Conservation (phyloP, 305 asterid genomes). For the Fraxinus platypoda region DNA sequence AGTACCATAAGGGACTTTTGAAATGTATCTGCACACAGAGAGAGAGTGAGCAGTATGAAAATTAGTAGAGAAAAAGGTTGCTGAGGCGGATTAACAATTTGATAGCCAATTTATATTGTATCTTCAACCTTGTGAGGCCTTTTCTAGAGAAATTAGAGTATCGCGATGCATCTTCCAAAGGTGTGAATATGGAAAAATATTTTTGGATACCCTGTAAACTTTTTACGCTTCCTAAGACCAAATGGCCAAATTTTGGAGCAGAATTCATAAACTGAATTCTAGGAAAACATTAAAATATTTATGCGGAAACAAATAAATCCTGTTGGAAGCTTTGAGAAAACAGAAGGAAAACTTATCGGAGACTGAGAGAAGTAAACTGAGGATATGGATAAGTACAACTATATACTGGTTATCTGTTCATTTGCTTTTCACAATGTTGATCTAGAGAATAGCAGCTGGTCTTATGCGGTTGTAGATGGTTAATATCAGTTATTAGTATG, state of each 20-base stretch:
- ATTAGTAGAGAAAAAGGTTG: not conserved
- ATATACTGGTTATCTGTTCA: not conserved
- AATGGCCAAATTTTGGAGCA: constrained; percentile 1
- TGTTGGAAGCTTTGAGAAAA: not conserved
- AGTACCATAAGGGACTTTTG: not conserved
- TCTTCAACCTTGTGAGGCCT: not conserved
- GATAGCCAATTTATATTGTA: not conserved
- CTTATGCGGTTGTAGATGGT: not conserved
- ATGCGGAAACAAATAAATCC: not conserved
- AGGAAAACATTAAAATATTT: not conserved
- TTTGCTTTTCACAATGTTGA: not conserved
- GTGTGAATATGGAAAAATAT: not conserved
- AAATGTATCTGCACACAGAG: not conserved
- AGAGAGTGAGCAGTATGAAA: not conserved
- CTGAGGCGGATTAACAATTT: not conserved
- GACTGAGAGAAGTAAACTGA: not conserved
- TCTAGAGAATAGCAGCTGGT: not conserved
- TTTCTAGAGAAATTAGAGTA: not conserved
- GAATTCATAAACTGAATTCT: not conserved
- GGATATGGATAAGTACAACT: not conserved
- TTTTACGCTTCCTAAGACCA: not conserved
- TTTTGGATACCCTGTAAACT: not conserved
- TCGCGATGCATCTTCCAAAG: not conserved
- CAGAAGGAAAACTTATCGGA: not conserved
- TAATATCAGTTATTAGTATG: not conserved